Percentiles rank a stretch among this genome's conserved stretches.
These are phyloP conservation scores for Phytophthora colocasiae DNA, from an alignment of 352 stramenopile genomes.

Conservation along the genomic window DNA sequence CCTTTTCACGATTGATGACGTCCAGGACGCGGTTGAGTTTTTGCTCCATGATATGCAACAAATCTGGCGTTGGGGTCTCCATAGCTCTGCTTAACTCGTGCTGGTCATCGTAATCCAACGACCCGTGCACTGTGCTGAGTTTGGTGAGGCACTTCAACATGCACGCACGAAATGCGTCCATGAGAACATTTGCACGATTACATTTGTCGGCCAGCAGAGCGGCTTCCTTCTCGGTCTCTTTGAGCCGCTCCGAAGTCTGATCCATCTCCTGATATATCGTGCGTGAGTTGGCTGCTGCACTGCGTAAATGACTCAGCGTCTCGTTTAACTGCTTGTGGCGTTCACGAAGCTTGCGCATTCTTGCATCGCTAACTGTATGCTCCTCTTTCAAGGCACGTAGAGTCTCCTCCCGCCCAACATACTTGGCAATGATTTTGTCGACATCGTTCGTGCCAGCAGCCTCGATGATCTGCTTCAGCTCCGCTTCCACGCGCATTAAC, in stretches of 20 bases:
- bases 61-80: conserved; percentile 70
- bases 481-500: conserved; percentile 67
- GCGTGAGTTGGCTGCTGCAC: conserved; percentile 78
- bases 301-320: conserved; percentile 61
- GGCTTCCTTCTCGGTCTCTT: conserved; percentile 86
- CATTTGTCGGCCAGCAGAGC: conserved; percentile 69
- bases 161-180: conserved; percentile 83
- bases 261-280: conserved; percentile 90
- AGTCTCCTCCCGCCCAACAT: conserved; percentile 71
- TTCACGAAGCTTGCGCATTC: conserved; percentile 80
- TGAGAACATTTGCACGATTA: conserved; percentile 80
- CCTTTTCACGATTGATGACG: conserved; percentile 85
- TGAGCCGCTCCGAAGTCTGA: conserved; percentile 80
- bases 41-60: conserved; percentile 84
- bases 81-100: conserved; percentile 73
- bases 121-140: conserved; percentile 75
- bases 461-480: conserved; percentile 82
- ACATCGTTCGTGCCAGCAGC: conserved; percentile 81
- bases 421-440: conserved; percentile 86
- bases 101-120: conserved; percentile 78
- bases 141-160: conserved; percentile 86
- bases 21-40: conserved; percentile 85
- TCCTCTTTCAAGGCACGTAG: conserved; percentile 80
- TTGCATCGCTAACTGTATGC: conserved; percentile 71
- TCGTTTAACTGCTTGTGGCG: conserved; percentile 84